Evolutionary conservation across 1,284 basidiomycete genomes (phyloP).

Genomic region (Neolentinus lepideus): DNA sequence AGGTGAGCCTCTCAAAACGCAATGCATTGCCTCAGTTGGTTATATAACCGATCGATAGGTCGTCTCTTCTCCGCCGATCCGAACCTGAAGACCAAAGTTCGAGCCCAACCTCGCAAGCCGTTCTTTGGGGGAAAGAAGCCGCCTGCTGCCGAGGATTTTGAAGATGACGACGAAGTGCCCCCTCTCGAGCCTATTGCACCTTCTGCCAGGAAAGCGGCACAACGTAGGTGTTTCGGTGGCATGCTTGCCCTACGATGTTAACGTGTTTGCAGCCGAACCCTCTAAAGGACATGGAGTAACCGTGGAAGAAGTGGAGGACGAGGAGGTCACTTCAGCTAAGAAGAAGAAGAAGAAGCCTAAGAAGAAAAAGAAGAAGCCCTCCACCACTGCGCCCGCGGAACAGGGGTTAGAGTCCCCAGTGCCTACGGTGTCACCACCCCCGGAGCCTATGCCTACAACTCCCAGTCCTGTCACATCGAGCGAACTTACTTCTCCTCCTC

Average conservation of each 20-base stretch:
- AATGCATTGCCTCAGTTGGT: slow-evolving; percentile 5
- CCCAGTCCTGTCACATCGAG: slow-evolving; percentile 1
- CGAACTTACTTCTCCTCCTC: neutral
- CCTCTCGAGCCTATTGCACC: neutral
- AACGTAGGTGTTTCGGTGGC: neutral
- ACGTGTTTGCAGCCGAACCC: slow-evolving; percentile 6
- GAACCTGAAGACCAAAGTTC: slow-evolving; percentile 38
- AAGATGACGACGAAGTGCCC: neutral
- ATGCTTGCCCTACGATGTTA: neutral
- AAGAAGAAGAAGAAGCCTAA: slow-evolving; percentile 70
- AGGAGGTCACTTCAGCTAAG: slow-evolving; percentile 41
- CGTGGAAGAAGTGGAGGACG: slow-evolving; percentile 63
- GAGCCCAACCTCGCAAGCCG: slow-evolving; percentile 19
- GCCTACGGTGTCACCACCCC: slow-evolving; percentile 11
- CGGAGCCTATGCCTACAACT: slow-evolving; percentile 3
- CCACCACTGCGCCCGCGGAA: slow-evolving; percentile 17
- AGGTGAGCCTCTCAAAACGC: slow-evolving; percentile 33
- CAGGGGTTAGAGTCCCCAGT: slow-evolving; percentile 5
- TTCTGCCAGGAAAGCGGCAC: neutral
- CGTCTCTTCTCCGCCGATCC: slow-evolving; percentile 63
- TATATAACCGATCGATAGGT: slow-evolving; percentile 30
- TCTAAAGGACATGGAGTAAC: slow-evolving; percentile 38
- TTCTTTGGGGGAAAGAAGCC: slow-evolving; percentile 7
- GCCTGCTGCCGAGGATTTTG: neutral
- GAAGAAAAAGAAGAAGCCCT: slow-evolving; percentile 55